Evolutionary conservation across 257 asterid species (phyloP).

Genomic region (Solanum rostratum): DNA sequence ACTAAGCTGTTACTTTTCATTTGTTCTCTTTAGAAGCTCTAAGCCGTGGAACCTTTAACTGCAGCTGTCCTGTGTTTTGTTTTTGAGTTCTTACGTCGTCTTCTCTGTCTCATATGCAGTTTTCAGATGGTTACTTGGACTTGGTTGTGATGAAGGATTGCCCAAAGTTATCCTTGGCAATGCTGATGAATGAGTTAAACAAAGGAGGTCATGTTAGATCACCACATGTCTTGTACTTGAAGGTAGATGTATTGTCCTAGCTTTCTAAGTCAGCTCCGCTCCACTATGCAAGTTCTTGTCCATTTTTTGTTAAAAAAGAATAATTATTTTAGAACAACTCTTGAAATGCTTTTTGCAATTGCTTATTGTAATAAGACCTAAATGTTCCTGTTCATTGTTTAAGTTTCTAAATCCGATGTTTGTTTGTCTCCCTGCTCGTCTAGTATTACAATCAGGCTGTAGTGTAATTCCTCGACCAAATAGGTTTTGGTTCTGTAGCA

Average conservation of each 20-base stretch:
- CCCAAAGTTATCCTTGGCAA: slow-evolving; percentile 50
- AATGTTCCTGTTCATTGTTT: background rate
- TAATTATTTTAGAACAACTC: background rate
- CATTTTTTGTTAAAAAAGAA: background rate
- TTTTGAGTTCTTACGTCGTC: background rate
- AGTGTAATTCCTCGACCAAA: background rate
- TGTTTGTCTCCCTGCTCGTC: background rate
- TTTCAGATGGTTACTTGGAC: slow-evolving; percentile 96
- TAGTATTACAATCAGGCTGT: background rate
- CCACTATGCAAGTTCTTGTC: background rate
- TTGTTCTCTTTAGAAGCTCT: background rate
- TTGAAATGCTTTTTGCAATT: background rate
- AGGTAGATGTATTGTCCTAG: slow-evolving; percentile 31
- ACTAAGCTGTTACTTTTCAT: background rate
- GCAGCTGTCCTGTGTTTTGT: background rate
- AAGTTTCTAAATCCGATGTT: background rate
- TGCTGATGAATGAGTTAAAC: slow-evolving; percentile 46
- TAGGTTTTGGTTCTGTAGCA: background rate
- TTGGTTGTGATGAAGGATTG: slow-evolving; percentile 73
- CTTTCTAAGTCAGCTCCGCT: background rate
- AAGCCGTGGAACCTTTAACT: background rate
- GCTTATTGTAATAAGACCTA: background rate
- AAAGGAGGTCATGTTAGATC: slow-evolving; percentile 74
- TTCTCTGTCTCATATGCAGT: slow-evolving; percentile 32
- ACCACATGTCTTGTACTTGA: slow-evolving; percentile 60